These are phyloP conservation scores for Phtheirospermum japonicum DNA, from an alignment of 257 asterid species.

Conservation along the genomic window DNA sequence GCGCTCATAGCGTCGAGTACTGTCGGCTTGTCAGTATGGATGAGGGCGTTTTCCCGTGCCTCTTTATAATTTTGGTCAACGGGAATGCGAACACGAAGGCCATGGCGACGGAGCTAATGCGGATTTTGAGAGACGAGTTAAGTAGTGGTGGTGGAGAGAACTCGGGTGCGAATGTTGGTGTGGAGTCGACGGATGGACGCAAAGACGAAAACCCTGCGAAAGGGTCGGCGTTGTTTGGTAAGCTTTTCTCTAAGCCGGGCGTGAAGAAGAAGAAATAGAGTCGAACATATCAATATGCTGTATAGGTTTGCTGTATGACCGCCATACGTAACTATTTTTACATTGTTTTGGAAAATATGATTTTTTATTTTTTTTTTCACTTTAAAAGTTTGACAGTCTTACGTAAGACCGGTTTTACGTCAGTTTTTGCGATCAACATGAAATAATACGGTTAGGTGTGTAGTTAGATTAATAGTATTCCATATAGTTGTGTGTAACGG, in stretches of 20 bases:
- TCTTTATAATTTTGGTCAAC: slow-evolving; percentile 45
- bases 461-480: neutral
- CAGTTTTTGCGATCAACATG: too few relatives aligned
- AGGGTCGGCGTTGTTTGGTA: slow-evolving; percentile 41
- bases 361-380: too few relatives aligned
- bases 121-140: slow-evolving; percentile 52
- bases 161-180: slow-evolving; percentile 23
- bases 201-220: slow-evolving; percentile 23
- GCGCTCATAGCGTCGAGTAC: slow-evolving; percentile 46
- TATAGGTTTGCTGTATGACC: too few relatives aligned
- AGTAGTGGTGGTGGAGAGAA: slow-evolving; percentile 28
- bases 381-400: too few relatives aligned
- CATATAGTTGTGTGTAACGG: neutral
- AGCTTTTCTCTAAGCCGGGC: slow-evolving; percentile 40
- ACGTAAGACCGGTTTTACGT: too few relatives aligned
- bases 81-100: slow-evolving; percentile 58
- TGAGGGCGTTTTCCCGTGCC: slow-evolving; percentile 68
- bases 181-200: slow-evolving; percentile 18
- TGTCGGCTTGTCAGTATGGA: slow-evolving; percentile 55
- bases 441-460: too few relatives aligned
- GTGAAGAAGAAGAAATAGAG: slow-evolving; percentile 34
- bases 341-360: too few relatives aligned
- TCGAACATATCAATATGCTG: neutral
- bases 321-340: too few relatives aligned
- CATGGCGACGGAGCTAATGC: slow-evolving; percentile 65